Conservation (phyloP, 306 rosid genomes). For the Trifolium repens region DNA sequence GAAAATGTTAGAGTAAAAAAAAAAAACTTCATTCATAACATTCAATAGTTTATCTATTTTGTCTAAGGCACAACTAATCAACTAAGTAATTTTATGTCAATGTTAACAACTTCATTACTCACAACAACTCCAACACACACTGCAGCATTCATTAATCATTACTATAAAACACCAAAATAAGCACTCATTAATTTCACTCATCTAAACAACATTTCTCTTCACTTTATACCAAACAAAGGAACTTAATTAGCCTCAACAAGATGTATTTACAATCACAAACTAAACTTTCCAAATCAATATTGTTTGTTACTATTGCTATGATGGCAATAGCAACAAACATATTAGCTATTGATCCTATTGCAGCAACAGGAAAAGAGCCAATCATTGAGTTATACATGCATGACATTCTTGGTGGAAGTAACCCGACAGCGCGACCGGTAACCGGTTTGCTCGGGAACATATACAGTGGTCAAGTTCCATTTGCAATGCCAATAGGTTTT, state of each 20-base stretch:
- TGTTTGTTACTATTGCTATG: neutral
- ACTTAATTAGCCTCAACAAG: neutral
- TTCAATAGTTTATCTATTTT: neutral
- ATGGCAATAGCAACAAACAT: neutral
- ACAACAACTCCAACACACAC: neutral
- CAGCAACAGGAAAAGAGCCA: constrained; percentile 5
- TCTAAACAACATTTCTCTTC: neutral
- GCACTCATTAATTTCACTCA: too few species aligned
- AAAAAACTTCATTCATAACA: too few species aligned
- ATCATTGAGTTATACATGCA: constrained; percentile 15
- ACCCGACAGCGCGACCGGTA: neutral
- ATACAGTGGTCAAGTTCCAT: neutral
- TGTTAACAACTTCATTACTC: neutral
- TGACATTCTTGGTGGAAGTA: constrained; percentile 4
- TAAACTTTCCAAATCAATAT: too few species aligned
- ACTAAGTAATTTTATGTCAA: neutral
- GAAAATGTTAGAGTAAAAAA: too few species aligned
- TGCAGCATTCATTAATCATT: neutral
- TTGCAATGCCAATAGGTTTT: neutral
- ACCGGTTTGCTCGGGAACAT: constrained; percentile 4
- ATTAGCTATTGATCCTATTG: neutral
- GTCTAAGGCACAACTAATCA: neutral
- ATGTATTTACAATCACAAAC: neutral
- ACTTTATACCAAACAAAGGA: neutral
- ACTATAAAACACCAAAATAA: too few species aligned